Evolutionary conservation across 192 early-diverging fungal genomes (phyloP).

Genomic region (Bifiguratus adelaidae): DNA sequence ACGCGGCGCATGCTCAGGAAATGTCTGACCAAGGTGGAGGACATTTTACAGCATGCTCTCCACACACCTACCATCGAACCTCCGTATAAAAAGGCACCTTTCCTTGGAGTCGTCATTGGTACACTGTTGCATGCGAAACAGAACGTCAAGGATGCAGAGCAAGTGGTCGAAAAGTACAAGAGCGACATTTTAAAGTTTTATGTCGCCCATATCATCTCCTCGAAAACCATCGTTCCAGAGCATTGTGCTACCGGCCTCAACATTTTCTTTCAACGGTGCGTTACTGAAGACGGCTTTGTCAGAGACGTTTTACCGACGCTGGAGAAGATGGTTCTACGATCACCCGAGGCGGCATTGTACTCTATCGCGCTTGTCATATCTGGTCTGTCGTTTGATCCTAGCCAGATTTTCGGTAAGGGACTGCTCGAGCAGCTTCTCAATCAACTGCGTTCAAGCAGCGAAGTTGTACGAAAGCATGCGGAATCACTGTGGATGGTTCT

Average conservation of each 20-base stretch:
- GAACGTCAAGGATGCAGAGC: conserved; percentile 12
- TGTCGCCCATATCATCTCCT: conserved; percentile 37
- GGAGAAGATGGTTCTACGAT: conserved; percentile 71
- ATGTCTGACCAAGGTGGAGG: conserved; percentile 31
- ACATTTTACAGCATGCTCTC: conserved; percentile 33
- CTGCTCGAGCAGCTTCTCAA: conserved; percentile 53
- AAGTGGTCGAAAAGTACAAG: conserved; percentile 24
- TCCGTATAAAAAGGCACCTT: conserved; percentile 32
- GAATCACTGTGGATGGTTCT: conserved; percentile 50
- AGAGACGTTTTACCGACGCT: conserved; percentile 46
- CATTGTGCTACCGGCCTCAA: conserved; percentile 34
- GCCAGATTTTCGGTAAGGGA: conserved; percentile 42
- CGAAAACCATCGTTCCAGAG: conserved; percentile 34
- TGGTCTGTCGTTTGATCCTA: conserved; percentile 48
- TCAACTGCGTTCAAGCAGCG: conserved; percentile 57
- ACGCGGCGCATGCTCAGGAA: conserved; percentile 44
- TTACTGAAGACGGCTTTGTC: conserved; percentile 42
- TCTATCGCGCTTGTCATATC: conserved; percentile 31
- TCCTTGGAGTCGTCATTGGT: conserved; percentile 52
- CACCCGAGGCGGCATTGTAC: conserved; percentile 49
- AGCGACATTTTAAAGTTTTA: conserved; percentile 46
- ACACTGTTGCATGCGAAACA: conserved; percentile 34
- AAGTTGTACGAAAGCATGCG: conserved; percentile 40
- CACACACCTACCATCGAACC: conserved; percentile 22
- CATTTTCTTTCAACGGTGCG: conserved; percentile 43